Evolutionary conservation across 108 stramenopile species (phyloP).

Genomic region (Nitzschia sp.): DNA sequence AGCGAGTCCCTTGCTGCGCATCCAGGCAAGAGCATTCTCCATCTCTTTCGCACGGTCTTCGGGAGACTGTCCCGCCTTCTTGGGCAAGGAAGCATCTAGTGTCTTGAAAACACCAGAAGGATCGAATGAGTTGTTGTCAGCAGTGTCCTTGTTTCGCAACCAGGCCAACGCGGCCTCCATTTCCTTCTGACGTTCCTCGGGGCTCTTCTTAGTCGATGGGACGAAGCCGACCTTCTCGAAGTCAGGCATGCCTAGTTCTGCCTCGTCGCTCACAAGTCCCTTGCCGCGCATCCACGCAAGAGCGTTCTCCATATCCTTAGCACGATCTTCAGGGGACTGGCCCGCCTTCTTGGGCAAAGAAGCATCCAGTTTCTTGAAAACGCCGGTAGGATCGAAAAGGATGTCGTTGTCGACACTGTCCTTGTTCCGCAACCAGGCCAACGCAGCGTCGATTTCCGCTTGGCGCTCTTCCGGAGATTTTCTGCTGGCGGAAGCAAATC

Average conservation of each 20-base stretch:
- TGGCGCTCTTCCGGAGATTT: slow-evolving; percentile 10
- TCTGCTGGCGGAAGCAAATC: not conserved
- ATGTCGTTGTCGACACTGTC: slow-evolving; percentile 15
- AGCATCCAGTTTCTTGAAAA: slow-evolving; percentile 24
- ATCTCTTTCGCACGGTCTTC: slow-evolving; percentile 34
- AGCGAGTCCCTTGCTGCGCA: slow-evolving; percentile 20
- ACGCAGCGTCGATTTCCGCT: slow-evolving; percentile 3
- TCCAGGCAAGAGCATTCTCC: slow-evolving; percentile 40
- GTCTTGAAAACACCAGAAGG: slow-evolving; percentile 13
- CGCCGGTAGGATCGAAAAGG: slow-evolving; percentile 28
- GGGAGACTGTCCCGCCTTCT: slow-evolving; percentile 18
- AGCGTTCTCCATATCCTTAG: slow-evolving; percentile 6
- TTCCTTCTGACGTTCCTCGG: slow-evolving; percentile 20
- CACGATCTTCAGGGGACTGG: slow-evolving; percentile 24
- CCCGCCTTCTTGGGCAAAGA: slow-evolving; percentile 21
- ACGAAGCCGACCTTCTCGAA: slow-evolving; percentile 2
- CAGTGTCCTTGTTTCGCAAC: slow-evolving; percentile 24
- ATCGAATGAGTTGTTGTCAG: slow-evolving; percentile 16
- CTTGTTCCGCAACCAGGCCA: slow-evolving; percentile 31
- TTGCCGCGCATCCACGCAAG: slow-evolving; percentile 21
- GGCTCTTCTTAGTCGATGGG: not conserved
- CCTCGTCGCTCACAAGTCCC: slow-evolving; percentile 1
- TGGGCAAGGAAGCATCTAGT: slow-evolving; percentile 20
- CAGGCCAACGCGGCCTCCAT: slow-evolving; percentile 26
- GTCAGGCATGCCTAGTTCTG: slow-evolving; percentile 5